phyloP scores from a whole-genome alignment of 2,329 filamentous ascomycete species.

The Clonostachys chloroleuca region DNA sequence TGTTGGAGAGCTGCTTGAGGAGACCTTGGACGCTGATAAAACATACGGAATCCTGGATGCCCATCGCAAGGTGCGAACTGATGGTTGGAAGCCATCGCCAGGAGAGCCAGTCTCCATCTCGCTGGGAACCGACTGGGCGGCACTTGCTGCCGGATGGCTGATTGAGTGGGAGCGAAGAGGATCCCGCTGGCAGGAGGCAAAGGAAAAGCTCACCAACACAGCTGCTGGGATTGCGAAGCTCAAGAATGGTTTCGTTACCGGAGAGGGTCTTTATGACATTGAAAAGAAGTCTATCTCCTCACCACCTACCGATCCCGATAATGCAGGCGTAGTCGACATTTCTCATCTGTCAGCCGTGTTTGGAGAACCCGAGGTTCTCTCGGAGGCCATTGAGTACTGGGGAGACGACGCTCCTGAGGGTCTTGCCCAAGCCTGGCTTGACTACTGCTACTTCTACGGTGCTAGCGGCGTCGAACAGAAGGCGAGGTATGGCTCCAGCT shows the following conservation, averaged over 20 bases:
- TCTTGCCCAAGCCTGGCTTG: slow-evolving; percentile 51
- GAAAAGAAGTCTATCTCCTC: slow-evolving; percentile 43
- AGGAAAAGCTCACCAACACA: slow-evolving; percentile 40
- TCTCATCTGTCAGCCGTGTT: slow-evolving; percentile 56
- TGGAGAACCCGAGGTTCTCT: slow-evolving; percentile 52
- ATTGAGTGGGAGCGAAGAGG: slow-evolving; percentile 56
- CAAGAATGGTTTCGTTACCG: slow-evolving; percentile 55
- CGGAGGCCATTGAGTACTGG: slow-evolving; percentile 47
- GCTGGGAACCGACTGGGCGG: slow-evolving; percentile 56
- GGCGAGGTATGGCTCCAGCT: slow-evolving; percentile 45
- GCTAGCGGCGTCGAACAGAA: slow-evolving; percentile 43
- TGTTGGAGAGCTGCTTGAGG: slow-evolving; percentile 46
- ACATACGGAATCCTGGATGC: slow-evolving; percentile 51
- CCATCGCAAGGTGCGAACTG: slow-evolving; percentile 51
- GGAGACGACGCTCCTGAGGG: slow-evolving; percentile 36
- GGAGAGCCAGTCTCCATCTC: slow-evolving; percentile 37
- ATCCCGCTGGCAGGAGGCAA: slow-evolving; percentile 45
- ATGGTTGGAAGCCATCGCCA: slow-evolving; percentile 40
- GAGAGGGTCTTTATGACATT: slow-evolving; percentile 45
- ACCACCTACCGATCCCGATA: slow-evolving; percentile 45
- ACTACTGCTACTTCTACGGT: slow-evolving; percentile 56
- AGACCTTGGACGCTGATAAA: slow-evolving; percentile 37
- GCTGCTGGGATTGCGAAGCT: slow-evolving; percentile 47
- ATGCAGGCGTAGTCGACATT: slow-evolving; percentile 43
- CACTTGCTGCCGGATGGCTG: slow-evolving; percentile 51